Evolutionary conservation across 1,139 yeast species (phyloP), one percentile per base, ranked within the genome.

Genomic region (Zygosaccharomyces sapae): DNA sequence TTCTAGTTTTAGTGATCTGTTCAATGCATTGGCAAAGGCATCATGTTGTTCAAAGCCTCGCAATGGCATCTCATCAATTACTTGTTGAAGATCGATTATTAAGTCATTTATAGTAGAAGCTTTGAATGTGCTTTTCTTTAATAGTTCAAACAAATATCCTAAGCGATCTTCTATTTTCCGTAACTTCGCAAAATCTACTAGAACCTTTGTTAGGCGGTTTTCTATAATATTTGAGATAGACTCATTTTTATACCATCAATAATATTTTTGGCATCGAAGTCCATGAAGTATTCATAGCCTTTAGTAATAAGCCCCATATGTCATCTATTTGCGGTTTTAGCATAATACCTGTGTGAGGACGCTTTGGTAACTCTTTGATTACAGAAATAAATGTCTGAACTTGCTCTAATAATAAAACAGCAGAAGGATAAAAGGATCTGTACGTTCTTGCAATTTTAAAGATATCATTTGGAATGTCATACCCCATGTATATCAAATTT

Each of bases 401-500:
- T 1, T 76, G 69, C 52, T 86, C 94, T 7, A 67, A 63, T 10
- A 87, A 58, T 10, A 76, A 72, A 1, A 74, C 70, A 0, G 87
- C 83, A 51, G 77, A 74, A 0, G 90, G 89, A 43, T 79, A 75
- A 0, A 84, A 62, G 29, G 73, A 70, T 46, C 73, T 72, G 40
- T 69, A 77, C 50, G 63, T 75, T 60, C 70, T 73, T 37, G 77
- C 75, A 49, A 65, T 74, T 52, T 65, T 69, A 37, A 65, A 55
- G 5, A 81, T 53, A 5, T 69, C 53, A 46, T 72, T 76, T 0
- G 96, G 92, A 0, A 87, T 67, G n/a, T 74, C 77, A 55, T 75
- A 80, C 0, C 80, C 82, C 50, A 82, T 65, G 55, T 73, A 70
- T 3, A 70, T 63, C 38, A 88, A 65, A 45, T 76, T 75, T 31